phyloP scores from a whole-genome alignment of 306 rosid genomes.

The Echinosophora koreensis region DNA sequence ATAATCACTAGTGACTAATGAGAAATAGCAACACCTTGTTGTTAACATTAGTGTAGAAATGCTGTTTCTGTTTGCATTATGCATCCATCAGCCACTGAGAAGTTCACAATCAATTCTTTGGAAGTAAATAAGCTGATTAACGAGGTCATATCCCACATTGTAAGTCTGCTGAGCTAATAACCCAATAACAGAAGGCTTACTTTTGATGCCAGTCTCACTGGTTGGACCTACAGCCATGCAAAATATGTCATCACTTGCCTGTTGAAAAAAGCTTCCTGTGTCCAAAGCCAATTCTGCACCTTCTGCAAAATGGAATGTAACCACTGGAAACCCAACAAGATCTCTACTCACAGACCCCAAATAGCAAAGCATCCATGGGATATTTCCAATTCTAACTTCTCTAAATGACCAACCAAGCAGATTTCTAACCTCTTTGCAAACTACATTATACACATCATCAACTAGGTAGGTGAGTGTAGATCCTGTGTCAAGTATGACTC shows the following conservation, averaged over 20 bases:
- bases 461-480: conserved; percentile 35
- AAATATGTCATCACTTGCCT: neutral
- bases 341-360: conserved; percentile 41
- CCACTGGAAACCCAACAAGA: conserved; percentile 52
- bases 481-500: conserved; percentile 58
- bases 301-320: conserved; percentile 51
- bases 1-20: neutral
- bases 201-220: neutral
- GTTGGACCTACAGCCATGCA: conserved; percentile 45
- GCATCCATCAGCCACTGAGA: conserved; percentile 39
- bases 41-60: neutral
- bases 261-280: conserved; percentile 44
- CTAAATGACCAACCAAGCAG: neutral
- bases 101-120: conserved; percentile 58
- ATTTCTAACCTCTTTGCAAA: conserved; percentile 40
- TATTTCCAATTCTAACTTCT: neutral
- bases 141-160: conserved; percentile 54
- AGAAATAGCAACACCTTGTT: conserved; percentile 15
- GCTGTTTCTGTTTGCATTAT: neutral
- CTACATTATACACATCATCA: conserved; percentile 26
- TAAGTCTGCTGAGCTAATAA: conserved; percentile 57
- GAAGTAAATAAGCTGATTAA: conserved; percentile 37
- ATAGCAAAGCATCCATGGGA: conserved; percentile 47
- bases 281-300: conserved; percentile 52
- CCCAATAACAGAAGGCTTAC: conserved; percentile 42